Evolutionary conservation across 139 green algal species (phyloP), one percentile per base, ranked within the genome.

Genomic region (Penium margaritaceum): DNA sequence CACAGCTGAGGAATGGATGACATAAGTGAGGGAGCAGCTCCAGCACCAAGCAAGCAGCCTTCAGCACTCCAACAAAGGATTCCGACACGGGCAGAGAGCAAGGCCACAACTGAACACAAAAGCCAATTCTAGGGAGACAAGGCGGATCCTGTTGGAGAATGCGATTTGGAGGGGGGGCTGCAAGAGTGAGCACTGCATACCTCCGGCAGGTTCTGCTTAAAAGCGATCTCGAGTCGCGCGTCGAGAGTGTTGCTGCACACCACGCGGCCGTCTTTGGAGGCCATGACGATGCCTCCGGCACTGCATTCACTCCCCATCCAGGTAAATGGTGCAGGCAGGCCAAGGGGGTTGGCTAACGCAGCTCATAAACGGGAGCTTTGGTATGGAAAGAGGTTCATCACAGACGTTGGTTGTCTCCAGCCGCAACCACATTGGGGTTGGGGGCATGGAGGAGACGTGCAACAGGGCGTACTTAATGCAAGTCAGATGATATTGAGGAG

Each of bases 241-340:
- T 99, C 94, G 44, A 99, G 82, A 0, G 94, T 98, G 86, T 99
- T 98, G 71, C 78, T 82, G 81, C 89, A 95, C 37, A 90, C 83
- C 46, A 98, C 95, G 37, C 83, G 83, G 15, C 93, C 91, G 72
- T 97, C 89, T 1, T 71, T 84, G 4, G 85, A 91, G 6, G 87
- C 83, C n/a, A 97, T 72, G 17, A 91, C 79, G n/a, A 99, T 74
- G 32, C 94, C 94, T 44, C 94, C 94, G 37, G 76, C 85, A 85
- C 89, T 95, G n/a, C n/a, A n/a, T n/a, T n/a, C n/a, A n/a, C n/a
- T n/a, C n/a, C n/a, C n/a, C n/a, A n/a, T n/a, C n/a, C n/a, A n/a
- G n/a, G n/a, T n/a, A 7, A 64, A 34, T 27, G 30, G 14, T 9
- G 29, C 9, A 14, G 7, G 29, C 9, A 64, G 58, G 15, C 14